Percentiles rank a stretch among this genome's conserved stretches.
phyloP scores from a whole-genome alignment of 2,329 filamentous ascomycete genomes.

The Furcasterigmium furcatum region DNA sequence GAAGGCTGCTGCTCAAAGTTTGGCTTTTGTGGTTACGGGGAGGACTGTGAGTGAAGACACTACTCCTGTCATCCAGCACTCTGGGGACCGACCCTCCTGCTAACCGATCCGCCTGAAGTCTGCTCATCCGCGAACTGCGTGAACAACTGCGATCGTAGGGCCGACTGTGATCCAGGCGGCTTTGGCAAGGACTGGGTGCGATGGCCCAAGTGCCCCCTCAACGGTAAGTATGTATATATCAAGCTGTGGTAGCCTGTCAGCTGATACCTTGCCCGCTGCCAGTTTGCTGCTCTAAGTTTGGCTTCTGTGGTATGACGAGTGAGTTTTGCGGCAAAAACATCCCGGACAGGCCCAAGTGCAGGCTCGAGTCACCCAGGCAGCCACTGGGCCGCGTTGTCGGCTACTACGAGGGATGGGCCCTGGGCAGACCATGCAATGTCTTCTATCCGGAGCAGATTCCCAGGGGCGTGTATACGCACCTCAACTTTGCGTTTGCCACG shows the following conservation, averaged over 20 bases:
- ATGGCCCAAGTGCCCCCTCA: background rate
- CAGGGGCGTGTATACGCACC: slow-evolving; percentile 21
- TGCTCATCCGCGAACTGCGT: background rate
- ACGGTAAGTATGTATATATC: background rate
- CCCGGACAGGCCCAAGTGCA: background rate
- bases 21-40: slow-evolving; percentile 21
- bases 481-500: slow-evolving; percentile 29
- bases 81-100: background rate
- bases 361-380: background rate
- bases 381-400: slow-evolving; percentile 18
- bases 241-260: background rate
- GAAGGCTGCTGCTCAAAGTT: slow-evolving; percentile 31
- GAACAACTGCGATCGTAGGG: background rate
- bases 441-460: slow-evolving; percentile 20
- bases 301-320: slow-evolving; percentile 28
- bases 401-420: slow-evolving; percentile 21
- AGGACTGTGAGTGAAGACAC: background rate
- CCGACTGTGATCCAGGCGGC: background rate
- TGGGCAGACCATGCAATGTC: background rate
- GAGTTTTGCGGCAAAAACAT: slow-evolving; percentile 11
- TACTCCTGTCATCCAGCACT: background rate
- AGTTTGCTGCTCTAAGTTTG: slow-evolving; percentile 34
- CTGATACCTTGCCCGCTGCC: slow-evolving; percentile 8
- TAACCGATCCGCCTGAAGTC: background rate
- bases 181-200: background rate